Evolutionary conservation across 192 early-diverging fungal species (phyloP), one percentile per base, ranked within the genome.

Genomic region (Dissophora globulifera): DNA sequence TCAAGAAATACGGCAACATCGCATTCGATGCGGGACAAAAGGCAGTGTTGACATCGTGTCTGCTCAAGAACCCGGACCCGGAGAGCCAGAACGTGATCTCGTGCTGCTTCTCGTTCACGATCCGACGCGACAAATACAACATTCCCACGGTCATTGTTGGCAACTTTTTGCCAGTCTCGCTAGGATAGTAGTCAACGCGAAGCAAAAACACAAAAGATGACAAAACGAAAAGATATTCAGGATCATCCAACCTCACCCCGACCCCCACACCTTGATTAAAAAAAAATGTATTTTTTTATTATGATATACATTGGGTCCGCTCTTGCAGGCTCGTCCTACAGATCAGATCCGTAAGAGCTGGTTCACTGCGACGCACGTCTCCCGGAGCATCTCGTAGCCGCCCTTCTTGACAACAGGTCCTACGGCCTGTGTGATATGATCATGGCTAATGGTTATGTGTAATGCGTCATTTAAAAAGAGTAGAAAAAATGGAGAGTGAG

Each of bases 11-110:
- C 67, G 95, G 96, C 32, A 95, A 95, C 57, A 97, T 98, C 72
- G 95, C 96, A 1, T 98, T 98, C 80, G 95, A 98, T 83, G 90
- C 94, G 12, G 91, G 91, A 10, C 96, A 98, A 81, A 98, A 98
- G 78, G 96, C 96, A 0, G 95, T 98, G 10, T 79, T 98, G 74
- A 98, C 96, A 13, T 93, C 93, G 2, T 98, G 96, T 61, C 81
- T 98, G 43, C 79, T 98, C 62, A 82, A 85, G 42, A 84, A 88
- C 57, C 84, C 84, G 0, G 82, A 87, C 38, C 83, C 66, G 12
- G 80, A 83, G 19, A 82, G 69, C 47, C 81, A 79, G 40, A 83
- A 75, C 41, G 83, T 82, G 9, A 85, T 90, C 56, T 88, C 87
- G 17, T 98, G 94, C 79, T 96, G 94, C 79, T 97, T 97, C 70